Evolutionary conservation across 2,329 filamentous ascomycete genomes (phyloP), one percentile per base, ranked within the genome.

Genomic region (Thermothelomyces thermophilus): DNA sequence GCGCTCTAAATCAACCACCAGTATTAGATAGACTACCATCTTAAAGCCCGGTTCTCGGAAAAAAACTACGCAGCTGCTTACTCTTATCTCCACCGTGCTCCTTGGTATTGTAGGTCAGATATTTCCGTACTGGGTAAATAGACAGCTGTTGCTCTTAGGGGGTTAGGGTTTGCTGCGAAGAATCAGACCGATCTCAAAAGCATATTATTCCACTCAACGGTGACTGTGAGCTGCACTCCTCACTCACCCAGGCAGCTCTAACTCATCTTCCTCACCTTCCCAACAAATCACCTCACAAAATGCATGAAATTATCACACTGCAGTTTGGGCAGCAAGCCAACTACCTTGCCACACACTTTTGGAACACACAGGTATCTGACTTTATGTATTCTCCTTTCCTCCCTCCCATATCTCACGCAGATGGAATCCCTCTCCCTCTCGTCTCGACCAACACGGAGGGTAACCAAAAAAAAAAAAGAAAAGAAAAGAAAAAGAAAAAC

Each of bases 281-380:
- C n/a, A 41, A n/a, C n/a, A 16, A n/a, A 28, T 20, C 33, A 14
- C 36, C 11, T 42, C n/a, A n/a, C n/a, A 39, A 39, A 44, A 97
- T 98, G 93, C 89, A 90, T 69, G 93, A 98, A 70, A 89, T 97
- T 54, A 76, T 98, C 54, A 96, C 91, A 0, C 74, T 98, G 40
- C 93, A 98, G 74, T 82, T 97, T 53, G 93, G 93, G 37, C 86
- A 95, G 65, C 83, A 87, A 64, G 90, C 87, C 66, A 98, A 98
- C 68, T 95, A 96, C 63, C 73, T 94, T 19, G 90, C 86, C 26
- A 94, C 90, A 0, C 93, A 98, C 71, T 98, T 96, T 68, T 98
- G 93, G 93, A 98, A 98, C 62, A 76, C 87, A 5, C 91, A 95
- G 74, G 87, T 88, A 62, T 56, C 64, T 13, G 2, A 6, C 10